Base-by-base conservation (phyloP, 2,329 filamentous ascomycete species). In the Ceratocystis eucalypticola region DNA sequence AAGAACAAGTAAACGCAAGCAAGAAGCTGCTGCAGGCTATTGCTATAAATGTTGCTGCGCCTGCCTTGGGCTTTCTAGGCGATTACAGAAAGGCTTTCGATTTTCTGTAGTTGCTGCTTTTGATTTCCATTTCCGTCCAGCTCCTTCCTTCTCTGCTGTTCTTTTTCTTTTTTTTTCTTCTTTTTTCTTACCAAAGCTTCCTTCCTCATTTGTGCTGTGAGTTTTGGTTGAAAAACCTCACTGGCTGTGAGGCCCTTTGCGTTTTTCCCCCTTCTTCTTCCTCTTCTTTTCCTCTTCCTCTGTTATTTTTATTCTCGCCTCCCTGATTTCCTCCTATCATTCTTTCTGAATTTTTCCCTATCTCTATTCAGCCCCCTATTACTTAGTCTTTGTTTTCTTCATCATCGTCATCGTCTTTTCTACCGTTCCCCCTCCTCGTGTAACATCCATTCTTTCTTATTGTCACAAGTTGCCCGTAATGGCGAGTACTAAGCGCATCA, bases 401-500 rank as follows among this genome's bases (percentile, higher is more conserved):
- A 41, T 41, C 37, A 41, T 41, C 30, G 30, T 33, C 30, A 33
- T 33, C 10, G 37, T 41, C 37, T 41, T 41, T 41, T 41, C 10
- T 41, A 41, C 37, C 37, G 37, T 12, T 12, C 37, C 37, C 37
- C 37, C 37, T 41, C 37, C 37, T 41, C 37, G 37, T 41, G 37
- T 41, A 41, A 41, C 37, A 41, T 41, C 37, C 37, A 15, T 48
- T 22, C 17, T 53, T 53, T 28, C 5, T 20, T 15, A 15, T 28
- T 20, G 10, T 53, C 48, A 53, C 48, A 53, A 25, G 48, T 33
- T 41, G 7, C n/a, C 20, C 70, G 72, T 50, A 70, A 78, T 78
- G 77, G 76, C 77, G 6, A 74, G 65, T 28, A 62, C 72, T 70
- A 79, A 79, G 70, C 77, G 78, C 71, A 78, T 80, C 73, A 71